A percentile compares a stretch with the other conserved stretches of the same genome.
These are phyloP conservation scores for Phytopythium cucurbitacearum DNA, from an alignment of 352 stramenopile species.

Conservation along the genomic window DNA sequence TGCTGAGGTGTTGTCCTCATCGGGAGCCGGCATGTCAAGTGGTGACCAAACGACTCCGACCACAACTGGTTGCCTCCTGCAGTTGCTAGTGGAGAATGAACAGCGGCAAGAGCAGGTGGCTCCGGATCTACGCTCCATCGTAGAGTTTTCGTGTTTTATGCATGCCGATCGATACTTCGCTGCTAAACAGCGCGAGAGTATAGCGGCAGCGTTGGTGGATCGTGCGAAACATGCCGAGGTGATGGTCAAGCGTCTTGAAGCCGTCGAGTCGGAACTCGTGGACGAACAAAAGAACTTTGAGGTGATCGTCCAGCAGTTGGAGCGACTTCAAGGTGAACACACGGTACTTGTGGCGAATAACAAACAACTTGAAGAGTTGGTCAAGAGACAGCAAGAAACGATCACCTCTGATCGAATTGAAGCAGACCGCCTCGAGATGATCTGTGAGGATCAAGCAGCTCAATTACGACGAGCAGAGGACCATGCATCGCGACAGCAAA, in stretches of 20 bases:
- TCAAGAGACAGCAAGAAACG: background rate
- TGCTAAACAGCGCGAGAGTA: slow-evolving; percentile 14
- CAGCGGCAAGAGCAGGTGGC: slow-evolving; percentile 6
- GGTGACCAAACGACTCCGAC: slow-evolving; percentile 3
- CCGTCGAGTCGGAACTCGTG: slow-evolving; percentile 57
- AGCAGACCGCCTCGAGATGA: background rate
- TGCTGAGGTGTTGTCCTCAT: background rate
- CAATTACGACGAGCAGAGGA: background rate
- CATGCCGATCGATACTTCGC: slow-evolving; percentile 43
- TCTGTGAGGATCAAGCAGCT: background rate
- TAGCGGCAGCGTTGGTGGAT: slow-evolving; percentile 18
- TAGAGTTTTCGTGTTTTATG: slow-evolving; percentile 43
- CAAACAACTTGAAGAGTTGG: background rate
- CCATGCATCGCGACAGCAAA: background rate
- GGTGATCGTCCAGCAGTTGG: slow-evolving; percentile 55
- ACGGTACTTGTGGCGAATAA: background rate
- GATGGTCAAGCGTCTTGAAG: slow-evolving; percentile 47
- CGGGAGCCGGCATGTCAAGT: background rate
- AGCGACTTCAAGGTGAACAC: slow-evolving; percentile 31
- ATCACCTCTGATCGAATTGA: background rate
- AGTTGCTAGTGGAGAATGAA: slow-evolving; percentile 21
- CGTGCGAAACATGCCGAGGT: slow-evolving; percentile 26
- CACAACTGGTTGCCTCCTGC: slow-evolving; percentile 12
- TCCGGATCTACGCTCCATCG: slow-evolving; percentile 6
- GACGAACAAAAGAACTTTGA: slow-evolving; percentile 72